phyloP scores from a whole-genome alignment of 1,139 yeast species.

The Debaryomyces subglobosus region DNA sequence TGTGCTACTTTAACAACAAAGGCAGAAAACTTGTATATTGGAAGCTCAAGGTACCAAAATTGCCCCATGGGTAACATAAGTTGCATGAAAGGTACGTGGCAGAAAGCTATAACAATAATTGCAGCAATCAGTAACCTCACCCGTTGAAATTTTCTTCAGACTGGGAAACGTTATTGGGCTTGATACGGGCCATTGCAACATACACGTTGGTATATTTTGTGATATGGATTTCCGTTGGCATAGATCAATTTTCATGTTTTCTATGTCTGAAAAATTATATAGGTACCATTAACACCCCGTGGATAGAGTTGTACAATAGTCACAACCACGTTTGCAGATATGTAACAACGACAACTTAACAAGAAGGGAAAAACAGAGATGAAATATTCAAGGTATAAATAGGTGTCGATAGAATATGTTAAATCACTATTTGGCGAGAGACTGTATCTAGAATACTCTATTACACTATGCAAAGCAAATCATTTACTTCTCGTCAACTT shows the following conservation, averaged over 20 bases:
- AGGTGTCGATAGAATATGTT: background rate
- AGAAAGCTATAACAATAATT: background rate
- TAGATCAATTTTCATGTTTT: background rate
- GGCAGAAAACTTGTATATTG: background rate
- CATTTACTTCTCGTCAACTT: slow-evolving; percentile 3
- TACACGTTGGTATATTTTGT: background rate
- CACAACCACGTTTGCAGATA: background rate
- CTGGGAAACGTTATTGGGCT: background rate
- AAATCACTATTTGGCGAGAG: background rate
- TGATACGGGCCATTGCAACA: background rate
- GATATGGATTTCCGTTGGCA: background rate
- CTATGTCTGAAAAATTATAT: background rate
- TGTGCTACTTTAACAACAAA: background rate
- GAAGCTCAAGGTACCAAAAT: background rate
- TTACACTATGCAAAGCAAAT: slow-evolving; percentile 1
- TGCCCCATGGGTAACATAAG: background rate
- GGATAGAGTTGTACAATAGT: background rate
- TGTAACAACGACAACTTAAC: background rate
- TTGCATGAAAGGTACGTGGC: slow-evolving; percentile 2
- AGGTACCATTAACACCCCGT: background rate
- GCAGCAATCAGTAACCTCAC: background rate
- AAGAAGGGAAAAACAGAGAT: background rate
- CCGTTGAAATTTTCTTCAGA: background rate
- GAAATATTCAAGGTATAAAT: background rate
- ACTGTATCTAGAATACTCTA: background rate